Evolutionary conservation across 139 green algal genomes (phyloP).

Genomic region (Nannochloris sp.): DNA sequence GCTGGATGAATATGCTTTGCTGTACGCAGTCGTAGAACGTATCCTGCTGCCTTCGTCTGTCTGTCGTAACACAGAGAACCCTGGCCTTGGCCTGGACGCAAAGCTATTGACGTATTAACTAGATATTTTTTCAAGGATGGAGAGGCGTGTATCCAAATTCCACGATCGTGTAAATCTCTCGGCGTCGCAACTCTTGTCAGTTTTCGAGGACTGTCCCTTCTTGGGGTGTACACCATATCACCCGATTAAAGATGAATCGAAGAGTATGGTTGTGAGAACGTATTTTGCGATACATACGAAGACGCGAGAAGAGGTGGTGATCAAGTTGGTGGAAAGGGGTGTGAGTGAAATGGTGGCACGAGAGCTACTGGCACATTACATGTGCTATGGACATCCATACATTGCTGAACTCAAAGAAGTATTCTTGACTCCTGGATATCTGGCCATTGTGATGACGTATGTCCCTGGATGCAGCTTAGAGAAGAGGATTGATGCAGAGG

Average conservation of each 20-base stretch:
- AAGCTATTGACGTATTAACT: too few relatives aligned
- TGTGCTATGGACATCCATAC: constrained; percentile 29
- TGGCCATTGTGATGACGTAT: constrained; percentile 72
- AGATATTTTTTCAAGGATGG: too few relatives aligned
- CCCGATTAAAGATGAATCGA: background rate
- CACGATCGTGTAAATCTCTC: too few relatives aligned
- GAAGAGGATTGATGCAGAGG: constrained; percentile 27
- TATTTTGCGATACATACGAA: constrained; percentile 22
- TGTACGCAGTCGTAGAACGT: too few relatives aligned
- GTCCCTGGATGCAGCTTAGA: constrained; percentile 53
- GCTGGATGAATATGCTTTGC: too few relatives aligned
- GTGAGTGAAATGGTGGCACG: constrained; percentile 18
- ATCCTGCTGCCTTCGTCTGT: too few relatives aligned
- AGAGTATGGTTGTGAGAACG: background rate
- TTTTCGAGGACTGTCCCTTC: too few relatives aligned
- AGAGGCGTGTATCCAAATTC: too few relatives aligned
- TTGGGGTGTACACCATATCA: too few relatives aligned
- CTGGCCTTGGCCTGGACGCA: too few relatives aligned
- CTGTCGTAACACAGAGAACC: too few relatives aligned
- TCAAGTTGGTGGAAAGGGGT: constrained; percentile 34
- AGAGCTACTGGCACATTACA: constrained; percentile 29
- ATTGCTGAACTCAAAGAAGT: constrained; percentile 37
- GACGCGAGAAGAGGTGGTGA: constrained; percentile 21
- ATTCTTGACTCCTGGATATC: constrained; percentile 41
- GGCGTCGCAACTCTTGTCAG: too few relatives aligned